Evolutionary conservation across 2,329 filamentous ascomycete species (phyloP).

Genomic region (Davidsoniella eucalypti): DNA sequence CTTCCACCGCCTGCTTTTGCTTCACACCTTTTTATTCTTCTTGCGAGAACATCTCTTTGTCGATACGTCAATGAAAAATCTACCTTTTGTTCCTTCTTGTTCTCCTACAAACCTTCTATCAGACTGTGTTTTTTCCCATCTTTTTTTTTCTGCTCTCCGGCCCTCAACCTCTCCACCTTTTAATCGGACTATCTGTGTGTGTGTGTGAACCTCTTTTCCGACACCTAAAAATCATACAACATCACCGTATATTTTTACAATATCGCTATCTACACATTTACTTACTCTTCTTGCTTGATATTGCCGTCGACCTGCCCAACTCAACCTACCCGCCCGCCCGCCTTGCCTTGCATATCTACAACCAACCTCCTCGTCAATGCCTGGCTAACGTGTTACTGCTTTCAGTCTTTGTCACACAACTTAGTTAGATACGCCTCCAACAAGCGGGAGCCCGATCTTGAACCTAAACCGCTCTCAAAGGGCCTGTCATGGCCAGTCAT

Average conservation of each 20-base stretch:
- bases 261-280: background rate
- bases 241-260: background rate
- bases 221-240: background rate
- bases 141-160: background rate
- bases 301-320: background rate
- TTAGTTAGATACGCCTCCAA: background rate
- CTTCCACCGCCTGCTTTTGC: slow-evolving; percentile 5
- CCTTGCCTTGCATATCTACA: background rate
- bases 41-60: background rate
- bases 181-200: background rate
- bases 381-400: slow-evolving; percentile 8
- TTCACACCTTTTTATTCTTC: background rate
- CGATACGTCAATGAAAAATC: background rate
- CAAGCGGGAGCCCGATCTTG: background rate
- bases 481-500: slow-evolving; percentile 8
- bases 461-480: background rate
- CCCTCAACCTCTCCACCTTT: background rate
- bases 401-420: slow-evolving; percentile 9
- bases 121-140: background rate
- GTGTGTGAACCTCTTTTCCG: background rate
- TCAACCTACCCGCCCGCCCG: background rate
- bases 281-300: background rate
- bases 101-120: background rate
- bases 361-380: slow-evolving; percentile 6
- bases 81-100: slow-evolving; percentile 3